Evolutionary conservation across 805 yeast genomes (phyloP).

Genomic region (Vanderwaltozyma tropicalis): DNA sequence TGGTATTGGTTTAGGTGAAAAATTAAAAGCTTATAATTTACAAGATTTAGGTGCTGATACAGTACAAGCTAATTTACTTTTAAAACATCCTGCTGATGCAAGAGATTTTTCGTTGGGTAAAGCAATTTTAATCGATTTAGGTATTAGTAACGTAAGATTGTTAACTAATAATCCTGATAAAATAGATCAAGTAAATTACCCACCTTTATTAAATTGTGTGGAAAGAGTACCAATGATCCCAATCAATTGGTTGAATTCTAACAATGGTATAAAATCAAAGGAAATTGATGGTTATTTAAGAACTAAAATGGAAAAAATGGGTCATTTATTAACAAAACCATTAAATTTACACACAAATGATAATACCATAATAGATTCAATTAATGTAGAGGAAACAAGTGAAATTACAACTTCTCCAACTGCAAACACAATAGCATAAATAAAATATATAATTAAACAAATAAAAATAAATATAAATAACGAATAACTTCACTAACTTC

Average conservation of each 20-base stretch:
- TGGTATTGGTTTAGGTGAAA: conserved; percentile 97
- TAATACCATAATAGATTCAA: background rate
- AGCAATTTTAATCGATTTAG: conserved; percentile 79
- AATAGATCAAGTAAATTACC: conserved; percentile 88
- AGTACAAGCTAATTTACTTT: conserved; percentile 84
- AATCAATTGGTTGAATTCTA: conserved; percentile 62
- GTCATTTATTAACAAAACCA: conserved; percentile 64
- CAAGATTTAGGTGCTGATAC: conserved; percentile 99
- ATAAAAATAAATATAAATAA: background rate
- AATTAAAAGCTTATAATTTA: conserved; percentile 88
- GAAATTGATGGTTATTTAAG: conserved; percentile 90
- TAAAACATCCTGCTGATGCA: conserved; percentile 97
- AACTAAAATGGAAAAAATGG: conserved; percentile 95
- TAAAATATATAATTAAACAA: background rate
- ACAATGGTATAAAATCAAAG: conserved; percentile 62
- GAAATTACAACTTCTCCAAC: background rate
- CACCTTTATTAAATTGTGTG: conserved; percentile 58
- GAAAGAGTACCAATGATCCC: conserved; percentile 97
- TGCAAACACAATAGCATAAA: background rate
- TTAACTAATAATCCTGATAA: conserved; percentile 95
- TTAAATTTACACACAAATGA: conserved; percentile 21
- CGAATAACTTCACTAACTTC: background rate
- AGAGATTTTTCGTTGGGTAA: conserved; percentile 90
- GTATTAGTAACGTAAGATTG: conserved; percentile 57
- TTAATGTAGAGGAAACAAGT: background rate